Percentiles rank a stretch among this genome's conserved stretches.
phyloP scores from a whole-genome alignment of 208 protist genomes.

The Strigomonas oncopelti region DNA sequence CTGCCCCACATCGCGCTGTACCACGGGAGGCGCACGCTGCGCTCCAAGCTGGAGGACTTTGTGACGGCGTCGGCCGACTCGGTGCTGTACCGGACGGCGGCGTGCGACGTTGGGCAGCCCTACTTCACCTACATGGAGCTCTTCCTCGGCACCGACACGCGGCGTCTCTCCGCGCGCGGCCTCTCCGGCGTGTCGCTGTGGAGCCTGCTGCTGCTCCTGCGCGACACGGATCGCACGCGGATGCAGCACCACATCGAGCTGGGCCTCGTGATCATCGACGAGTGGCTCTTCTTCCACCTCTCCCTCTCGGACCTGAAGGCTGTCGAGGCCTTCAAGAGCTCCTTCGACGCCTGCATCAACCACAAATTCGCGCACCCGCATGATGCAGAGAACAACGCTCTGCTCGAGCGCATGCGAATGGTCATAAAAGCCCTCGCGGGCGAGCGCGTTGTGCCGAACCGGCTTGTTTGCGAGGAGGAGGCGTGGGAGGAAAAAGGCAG shows the following conservation, averaged over 20 bases:
- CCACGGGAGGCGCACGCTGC: slow-evolving; percentile 35
- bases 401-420: slow-evolving; percentile 48
- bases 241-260: slow-evolving; percentile 30
- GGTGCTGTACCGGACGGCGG: slow-evolving; percentile 38
- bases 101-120: slow-evolving; percentile 37
- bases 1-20: slow-evolving; percentile 70
- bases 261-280: slow-evolving; percentile 53
- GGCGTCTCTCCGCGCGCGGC: slow-evolving; percentile 32
- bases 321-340: slow-evolving; percentile 55
- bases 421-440: slow-evolving; percentile 63
- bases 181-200: slow-evolving; percentile 63
- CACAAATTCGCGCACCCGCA: slow-evolving; percentile 54
- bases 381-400: slow-evolving; percentile 56
- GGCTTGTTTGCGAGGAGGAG: slow-evolving; percentile 1
- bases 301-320: slow-evolving; percentile 44
- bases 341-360: slow-evolving; percentile 45
- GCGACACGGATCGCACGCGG: slow-evolving; percentile 39
- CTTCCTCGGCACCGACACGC: slow-evolving; percentile 23
- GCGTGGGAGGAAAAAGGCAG: slow-evolving; percentile 55
- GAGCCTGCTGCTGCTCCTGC: slow-evolving; percentile 60
- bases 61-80: slow-evolving; percentile 35
- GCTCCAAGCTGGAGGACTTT: slow-evolving; percentile 47
- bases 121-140: slow-evolving; percentile 77
- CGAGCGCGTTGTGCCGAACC: slow-evolving; percentile 44
- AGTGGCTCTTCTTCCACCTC: slow-evolving; percentile 76